phyloP scores from a whole-genome alignment of 176 grass and related monocot genomes.

The Aegilops bicornis region DNA sequence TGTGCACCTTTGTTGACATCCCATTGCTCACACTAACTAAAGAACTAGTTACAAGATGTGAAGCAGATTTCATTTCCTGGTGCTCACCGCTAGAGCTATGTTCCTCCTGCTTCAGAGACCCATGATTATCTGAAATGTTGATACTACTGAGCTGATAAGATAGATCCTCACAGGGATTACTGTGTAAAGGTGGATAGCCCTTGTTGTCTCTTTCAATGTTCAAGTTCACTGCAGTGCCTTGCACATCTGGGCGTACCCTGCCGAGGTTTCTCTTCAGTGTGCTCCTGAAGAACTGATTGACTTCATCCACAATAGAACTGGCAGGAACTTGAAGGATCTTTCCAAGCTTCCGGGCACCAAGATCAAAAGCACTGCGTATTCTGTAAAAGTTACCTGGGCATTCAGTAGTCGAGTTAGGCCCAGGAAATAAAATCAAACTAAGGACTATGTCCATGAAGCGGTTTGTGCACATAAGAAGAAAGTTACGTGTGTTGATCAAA shows the following conservation, averaged over 20 bases:
- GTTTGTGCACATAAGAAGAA: neutral
- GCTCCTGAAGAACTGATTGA: constrained; percentile 77
- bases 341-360: constrained; percentile 79
- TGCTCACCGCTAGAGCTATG: constrained; percentile 15
- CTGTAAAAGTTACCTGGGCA: constrained; percentile 73
- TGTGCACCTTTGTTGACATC: neutral
- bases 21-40: constrained; percentile 13
- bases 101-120: constrained; percentile 28
- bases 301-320: constrained; percentile 46
- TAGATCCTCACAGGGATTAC: constrained; percentile 19
- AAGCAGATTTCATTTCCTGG: constrained; percentile 17
- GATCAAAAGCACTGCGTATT: constrained; percentile 87
- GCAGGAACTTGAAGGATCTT: constrained; percentile 59
- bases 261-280: constrained; percentile 61
- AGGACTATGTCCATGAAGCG: neutral
- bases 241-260: constrained; percentile 48
- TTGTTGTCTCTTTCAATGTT: constrained; percentile 23
- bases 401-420: neutral
- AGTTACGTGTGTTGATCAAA: neutral
- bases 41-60: constrained; percentile 24
- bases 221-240: constrained; percentile 15
- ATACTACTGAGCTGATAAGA: constrained; percentile 48
- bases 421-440: neutral
- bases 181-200: neutral
- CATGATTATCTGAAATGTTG: constrained; percentile 36